These are phyloP conservation scores for Microcos paniculata DNA, from an alignment of 345 rosid genomes.

Conservation along the genomic window DNA sequence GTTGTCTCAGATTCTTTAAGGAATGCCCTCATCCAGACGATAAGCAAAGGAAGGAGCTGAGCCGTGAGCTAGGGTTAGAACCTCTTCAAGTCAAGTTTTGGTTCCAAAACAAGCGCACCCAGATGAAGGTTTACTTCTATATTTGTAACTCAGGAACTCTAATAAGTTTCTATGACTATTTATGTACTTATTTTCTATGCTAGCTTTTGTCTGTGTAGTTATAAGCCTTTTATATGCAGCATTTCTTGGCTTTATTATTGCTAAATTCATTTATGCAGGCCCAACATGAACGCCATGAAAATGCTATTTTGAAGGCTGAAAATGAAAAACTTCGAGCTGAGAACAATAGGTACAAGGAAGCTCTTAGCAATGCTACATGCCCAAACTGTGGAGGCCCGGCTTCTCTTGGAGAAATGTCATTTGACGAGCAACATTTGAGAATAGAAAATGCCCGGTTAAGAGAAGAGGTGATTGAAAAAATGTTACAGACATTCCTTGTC, in stretches of 20 bases:
- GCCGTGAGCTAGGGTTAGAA: constrained; percentile 72
- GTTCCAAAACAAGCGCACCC: constrained; percentile 99
- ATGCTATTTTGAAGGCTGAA: constrained; percentile 71
- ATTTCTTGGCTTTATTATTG: background rate
- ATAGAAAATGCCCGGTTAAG: constrained; percentile 82
- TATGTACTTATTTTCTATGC: background rate
- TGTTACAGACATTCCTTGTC: background rate
- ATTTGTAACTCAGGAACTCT: background rate
- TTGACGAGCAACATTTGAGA: constrained; percentile 94
- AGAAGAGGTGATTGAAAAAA: constrained; percentile 61
- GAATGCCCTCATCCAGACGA: constrained; percentile 97
- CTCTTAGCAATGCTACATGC: constrained; percentile 72
- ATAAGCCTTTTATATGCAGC: background rate
- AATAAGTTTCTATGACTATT: background rate
- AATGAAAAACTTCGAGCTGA: constrained; percentile 87
- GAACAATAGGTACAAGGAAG: constrained; percentile 76
- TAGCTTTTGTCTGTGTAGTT: background rate
- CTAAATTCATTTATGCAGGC: constrained; percentile 42
- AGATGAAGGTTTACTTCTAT: constrained; percentile 67
- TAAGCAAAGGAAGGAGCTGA: constrained; percentile 88
- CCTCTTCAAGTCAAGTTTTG: constrained; percentile 94
- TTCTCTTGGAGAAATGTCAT: constrained; percentile 89
- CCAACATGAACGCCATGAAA: constrained; percentile 85
- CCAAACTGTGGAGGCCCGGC: constrained; percentile 90
- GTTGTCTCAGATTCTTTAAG: constrained; percentile 68